phyloP scores from a whole-genome alignment of 2,329 filamentous ascomycete genomes.

The Colletotrichum phormii region DNA sequence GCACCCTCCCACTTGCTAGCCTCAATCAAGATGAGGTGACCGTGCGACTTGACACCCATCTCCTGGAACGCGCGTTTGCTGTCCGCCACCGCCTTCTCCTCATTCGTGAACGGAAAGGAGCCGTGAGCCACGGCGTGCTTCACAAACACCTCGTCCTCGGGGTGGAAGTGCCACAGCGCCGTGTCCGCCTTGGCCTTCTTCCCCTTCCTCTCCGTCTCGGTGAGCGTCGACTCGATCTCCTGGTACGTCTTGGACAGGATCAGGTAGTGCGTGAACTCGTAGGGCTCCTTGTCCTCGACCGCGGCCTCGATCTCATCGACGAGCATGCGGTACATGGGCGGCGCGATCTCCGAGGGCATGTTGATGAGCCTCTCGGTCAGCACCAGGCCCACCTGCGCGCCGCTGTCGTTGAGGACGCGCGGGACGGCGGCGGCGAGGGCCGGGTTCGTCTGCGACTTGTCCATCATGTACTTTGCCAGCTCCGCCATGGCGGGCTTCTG shows the following conservation, averaged over 20 bases:
- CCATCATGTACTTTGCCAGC: conserved; percentile 77
- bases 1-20: conserved; percentile 79
- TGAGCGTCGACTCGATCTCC: conserved; percentile 84
- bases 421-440: conserved; percentile 67
- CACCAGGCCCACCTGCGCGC: conserved; percentile 80
- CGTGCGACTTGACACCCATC: conserved; percentile 85
- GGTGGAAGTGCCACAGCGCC: conserved; percentile 90
- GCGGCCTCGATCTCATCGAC: conserved; percentile 91
- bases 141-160: conserved; percentile 91
- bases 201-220: conserved; percentile 71
- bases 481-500: conserved; percentile 78
- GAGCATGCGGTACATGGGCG: conserved; percentile 95
- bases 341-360: conserved; percentile 92
- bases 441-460: conserved; percentile 64
- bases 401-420: conserved; percentile 63
- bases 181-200: conserved; percentile 75
- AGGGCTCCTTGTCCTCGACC: conserved; percentile 90
- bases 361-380: conserved; percentile 96
- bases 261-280: conserved; percentile 92
- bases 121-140: conserved; percentile 78
- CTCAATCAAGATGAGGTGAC: conserved; percentile 89
- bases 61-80: conserved; percentile 96
- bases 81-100: conserved; percentile 85
- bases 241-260: conserved; percentile 92
- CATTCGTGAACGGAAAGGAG: conserved; percentile 82